These are phyloP conservation scores for Solioccasus polychromus DNA, from an alignment of 768 basidiomycete species.

Conservation along the genomic window DNA sequence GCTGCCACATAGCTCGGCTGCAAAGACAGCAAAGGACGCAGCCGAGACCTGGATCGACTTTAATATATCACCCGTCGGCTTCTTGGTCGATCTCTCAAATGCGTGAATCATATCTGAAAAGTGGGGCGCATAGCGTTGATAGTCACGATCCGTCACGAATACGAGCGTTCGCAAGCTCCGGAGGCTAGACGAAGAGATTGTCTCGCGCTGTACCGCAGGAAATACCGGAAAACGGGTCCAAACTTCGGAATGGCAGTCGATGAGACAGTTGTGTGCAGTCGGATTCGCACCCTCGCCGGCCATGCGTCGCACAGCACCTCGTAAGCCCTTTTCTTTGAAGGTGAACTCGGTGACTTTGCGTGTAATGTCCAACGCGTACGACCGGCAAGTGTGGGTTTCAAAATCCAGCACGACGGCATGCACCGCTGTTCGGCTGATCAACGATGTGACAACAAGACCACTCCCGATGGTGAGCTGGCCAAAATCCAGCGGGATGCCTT, in stretches of 20 bases:
- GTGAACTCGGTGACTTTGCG: no score
- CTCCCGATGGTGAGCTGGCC: slow-evolving; percentile 22
- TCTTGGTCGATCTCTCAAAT: slow-evolving; percentile 49
- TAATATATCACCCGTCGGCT: slow-evolving; percentile 45
- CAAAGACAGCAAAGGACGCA: slow-evolving; percentile 25
- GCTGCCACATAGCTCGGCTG: slow-evolving; percentile 1
- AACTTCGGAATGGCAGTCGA: no score
- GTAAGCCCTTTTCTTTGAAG: slow-evolving; percentile 43
- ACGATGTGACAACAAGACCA: slow-evolving; percentile 39
- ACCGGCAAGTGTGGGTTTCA: slow-evolving; percentile 35
- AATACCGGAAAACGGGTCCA: no score
- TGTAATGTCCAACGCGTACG: slow-evolving; percentile 47
- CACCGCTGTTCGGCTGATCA: slow-evolving; percentile 39
- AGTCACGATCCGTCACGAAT: slow-evolving; percentile 42
- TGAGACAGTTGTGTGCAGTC: slow-evolving; percentile 43
- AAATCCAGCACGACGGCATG: slow-evolving; percentile 44
- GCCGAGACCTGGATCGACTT: slow-evolving; percentile 34
- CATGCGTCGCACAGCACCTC: slow-evolving; percentile 7
- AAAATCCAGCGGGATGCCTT: slow-evolving; percentile 41
- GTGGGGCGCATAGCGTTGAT: slow-evolving; percentile 35
- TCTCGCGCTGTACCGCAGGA: slow-evolving; percentile 45
- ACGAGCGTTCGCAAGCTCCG: slow-evolving; percentile 35
- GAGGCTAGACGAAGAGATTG: slow-evolving; percentile 31
- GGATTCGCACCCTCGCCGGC: background rate
- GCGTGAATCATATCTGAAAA: slow-evolving; percentile 45